Conservation (phyloP, 2,329 filamentous ascomycete genomes). For the Colletotrichum magnum region DNA sequence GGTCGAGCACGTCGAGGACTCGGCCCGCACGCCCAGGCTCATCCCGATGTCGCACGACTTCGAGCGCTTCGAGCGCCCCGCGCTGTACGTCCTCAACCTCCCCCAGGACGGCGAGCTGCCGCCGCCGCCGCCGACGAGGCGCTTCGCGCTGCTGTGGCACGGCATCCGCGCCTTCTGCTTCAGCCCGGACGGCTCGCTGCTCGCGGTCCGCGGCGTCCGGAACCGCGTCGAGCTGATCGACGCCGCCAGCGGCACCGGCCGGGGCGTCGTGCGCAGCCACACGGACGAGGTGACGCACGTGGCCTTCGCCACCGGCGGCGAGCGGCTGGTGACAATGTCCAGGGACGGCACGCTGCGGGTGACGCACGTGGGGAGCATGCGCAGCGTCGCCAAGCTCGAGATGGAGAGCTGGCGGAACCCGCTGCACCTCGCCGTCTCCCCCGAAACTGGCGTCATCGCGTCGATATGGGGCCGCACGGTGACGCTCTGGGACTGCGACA, state of each 20-base stretch:
- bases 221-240: slow-evolving; percentile 36
- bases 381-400: slow-evolving; percentile 35
- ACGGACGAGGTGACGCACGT: slow-evolving; percentile 39
- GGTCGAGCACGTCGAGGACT: slow-evolving; percentile 26
- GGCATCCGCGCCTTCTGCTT: slow-evolving; percentile 33
- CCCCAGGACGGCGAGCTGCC: neutral
- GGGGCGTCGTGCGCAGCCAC: slow-evolving; percentile 35
- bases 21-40: neutral
- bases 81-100: slow-evolving; percentile 19
- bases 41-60: slow-evolving; percentile 29
- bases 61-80: slow-evolving; percentile 25
- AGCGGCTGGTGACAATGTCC: slow-evolving; percentile 26
- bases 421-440: slow-evolving; percentile 26
- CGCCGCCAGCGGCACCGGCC: slow-evolving; percentile 13
- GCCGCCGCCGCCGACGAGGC: neutral
- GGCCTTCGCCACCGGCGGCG: slow-evolving; percentile 33
- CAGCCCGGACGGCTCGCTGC: slow-evolving; percentile 19
- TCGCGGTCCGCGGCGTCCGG: slow-evolving; percentile 28
- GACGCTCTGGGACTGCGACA: slow-evolving; percentile 34
- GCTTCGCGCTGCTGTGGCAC: slow-evolving; percentile 28
- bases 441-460: slow-evolving; percentile 1
- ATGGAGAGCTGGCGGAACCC: slow-evolving; percentile 38
- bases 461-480: slow-evolving; percentile 37
- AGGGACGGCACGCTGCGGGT: slow-evolving; percentile 37
- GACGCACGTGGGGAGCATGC: slow-evolving; percentile 21